These are phyloP conservation scores for Phaeomoniella chlamydospora DNA, from an alignment of 2,329 filamentous ascomycete genomes.

Conservation along the genomic window DNA sequence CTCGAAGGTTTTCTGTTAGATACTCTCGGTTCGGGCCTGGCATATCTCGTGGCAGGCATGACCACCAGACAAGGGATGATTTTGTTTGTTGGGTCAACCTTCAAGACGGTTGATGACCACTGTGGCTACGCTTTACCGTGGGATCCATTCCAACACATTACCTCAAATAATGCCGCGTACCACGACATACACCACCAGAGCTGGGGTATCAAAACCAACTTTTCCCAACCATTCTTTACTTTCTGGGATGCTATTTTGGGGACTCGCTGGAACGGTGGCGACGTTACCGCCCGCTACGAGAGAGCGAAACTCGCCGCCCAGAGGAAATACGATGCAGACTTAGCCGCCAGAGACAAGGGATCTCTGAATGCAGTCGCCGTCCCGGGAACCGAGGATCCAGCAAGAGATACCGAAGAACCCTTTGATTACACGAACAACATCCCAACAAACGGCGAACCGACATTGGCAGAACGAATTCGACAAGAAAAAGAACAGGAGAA, in stretches of 20 bases:
- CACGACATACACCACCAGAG: conserved; percentile 98
- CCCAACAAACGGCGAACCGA: conserved; percentile 11
- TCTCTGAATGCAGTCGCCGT: conserved; percentile 10
- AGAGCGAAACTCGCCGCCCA: conserved; percentile 40
- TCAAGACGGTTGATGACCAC: conserved; percentile 97
- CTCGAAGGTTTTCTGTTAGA: conserved; percentile 89
- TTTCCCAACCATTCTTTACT: conserved; percentile 52
- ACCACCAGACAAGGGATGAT: conserved; percentile 73
- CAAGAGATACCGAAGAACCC: conserved; percentile 12
- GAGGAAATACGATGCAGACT: conserved; percentile 38
- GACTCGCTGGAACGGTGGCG: conserved; percentile 68
- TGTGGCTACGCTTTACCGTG: conserved; percentile 92
- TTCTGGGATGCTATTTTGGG: conserved; percentile 79
- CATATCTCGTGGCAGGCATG: conserved; percentile 70
- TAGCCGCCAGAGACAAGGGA: conserved; percentile 13
- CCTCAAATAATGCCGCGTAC: conserved; percentile 89
- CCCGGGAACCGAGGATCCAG: conserved; percentile 3
- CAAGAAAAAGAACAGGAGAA: conserved; percentile 14
- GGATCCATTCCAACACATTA: conserved; percentile 84
- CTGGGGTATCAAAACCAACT: conserved; percentile 78
- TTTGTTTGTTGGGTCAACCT: conserved; percentile 77
- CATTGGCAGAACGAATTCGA: conserved; percentile 11
- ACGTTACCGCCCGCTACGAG: conserved; percentile 44
- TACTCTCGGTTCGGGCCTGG: conserved; percentile 72
- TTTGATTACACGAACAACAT: conserved; percentile 10